Base-by-base conservation (phyloP, 2,329 filamentous ascomycete species). In the Colletotrichum sp. region DNA sequence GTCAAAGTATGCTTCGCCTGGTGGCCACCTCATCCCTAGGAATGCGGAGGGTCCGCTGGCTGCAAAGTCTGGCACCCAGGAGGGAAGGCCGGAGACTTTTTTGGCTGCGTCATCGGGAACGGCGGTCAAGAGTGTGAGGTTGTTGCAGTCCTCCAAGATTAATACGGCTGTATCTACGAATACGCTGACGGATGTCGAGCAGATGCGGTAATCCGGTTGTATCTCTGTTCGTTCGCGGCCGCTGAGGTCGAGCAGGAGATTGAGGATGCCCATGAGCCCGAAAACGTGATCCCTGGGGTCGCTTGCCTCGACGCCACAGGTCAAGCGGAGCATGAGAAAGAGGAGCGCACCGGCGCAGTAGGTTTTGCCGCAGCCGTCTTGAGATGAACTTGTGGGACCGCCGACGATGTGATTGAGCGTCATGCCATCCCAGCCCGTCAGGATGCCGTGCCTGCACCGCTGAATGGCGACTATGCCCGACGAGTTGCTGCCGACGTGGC, bases 61-160 rank as follows among this genome's bases (percentile, higher is more conserved):
- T 10, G 77, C 60, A 83, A 77, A 44, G 80, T 82, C 34, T 78
- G 82, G 71, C 66, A 79, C 75, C 78, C 78, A 79, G 2, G 78
- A 75, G 7, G 78, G 78, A 15, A 79, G 69, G 18, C 24, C 57
- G 6, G 30, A 7, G 13, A 71, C 21, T 7, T 66, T 30, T 69
- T 55, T 80, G 30, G 26, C 73, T 65, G 68, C 77, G 18, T 73
- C 80, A 69, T 62, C 69, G 24, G 55, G 78, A 68, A 78, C 81
- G 85, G 10, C 74, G 68, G 77, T 78, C 6, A 78, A 63, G 10
- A 78, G 34, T n/a, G 71, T 70, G 15, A 78, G 74, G 32, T 69
- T 78, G 18, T 75, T 65, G 39, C 69, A 71, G 16, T 78, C 73
- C 44, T 69, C 69, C 49, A 78, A 32, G 39, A 73, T 76, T 64